Evolutionary conservation across 805 yeast genomes (phyloP).

Genomic region (Cyberlindnera veronae): DNA sequence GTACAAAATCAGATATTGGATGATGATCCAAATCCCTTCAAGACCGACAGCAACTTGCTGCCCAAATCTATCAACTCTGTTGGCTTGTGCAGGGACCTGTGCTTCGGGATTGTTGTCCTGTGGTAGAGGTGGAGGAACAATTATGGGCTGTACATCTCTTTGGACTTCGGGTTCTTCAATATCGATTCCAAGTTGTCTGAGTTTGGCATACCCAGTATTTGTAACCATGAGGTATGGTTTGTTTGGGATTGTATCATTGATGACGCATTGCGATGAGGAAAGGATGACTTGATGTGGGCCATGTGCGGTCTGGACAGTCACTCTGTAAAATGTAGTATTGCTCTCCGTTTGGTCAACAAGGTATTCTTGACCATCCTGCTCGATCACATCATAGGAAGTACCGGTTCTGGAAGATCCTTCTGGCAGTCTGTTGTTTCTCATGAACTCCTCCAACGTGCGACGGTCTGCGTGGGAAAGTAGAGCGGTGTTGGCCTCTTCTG

Average conservation of each 20-base stretch:
- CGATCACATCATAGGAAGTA: slow-evolving; percentile 8
- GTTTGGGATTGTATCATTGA: slow-evolving; percentile 24
- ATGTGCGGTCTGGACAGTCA: slow-evolving; percentile 14
- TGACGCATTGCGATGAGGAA: slow-evolving; percentile 25
- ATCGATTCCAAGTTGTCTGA: slow-evolving; percentile 17
- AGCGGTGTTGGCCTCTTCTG: background rate
- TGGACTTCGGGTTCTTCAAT: slow-evolving; percentile 20
- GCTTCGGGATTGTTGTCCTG: background rate
- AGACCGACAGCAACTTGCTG: background rate
- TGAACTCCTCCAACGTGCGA: slow-evolving; percentile 4
- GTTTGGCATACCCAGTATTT: slow-evolving; percentile 26
- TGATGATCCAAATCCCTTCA: background rate
- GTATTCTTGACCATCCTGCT: slow-evolving; percentile 19
- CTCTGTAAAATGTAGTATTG: slow-evolving; percentile 8
- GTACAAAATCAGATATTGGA: background rate
- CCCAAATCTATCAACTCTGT: background rate
- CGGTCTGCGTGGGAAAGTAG: no score
- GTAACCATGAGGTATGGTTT: slow-evolving; percentile 28
- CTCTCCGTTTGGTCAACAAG: slow-evolving; percentile 21
- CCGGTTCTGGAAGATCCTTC: slow-evolving; percentile 21
- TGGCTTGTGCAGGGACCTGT: background rate
- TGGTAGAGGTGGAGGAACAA: background rate
- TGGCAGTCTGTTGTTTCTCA: slow-evolving; percentile 5
- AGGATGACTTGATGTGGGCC: slow-evolving; percentile 19
- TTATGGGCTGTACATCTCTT: background rate